Conservation (phyloP, 2,329 filamentous ascomycete genomes). For the Fusarium aywerte region DNA sequence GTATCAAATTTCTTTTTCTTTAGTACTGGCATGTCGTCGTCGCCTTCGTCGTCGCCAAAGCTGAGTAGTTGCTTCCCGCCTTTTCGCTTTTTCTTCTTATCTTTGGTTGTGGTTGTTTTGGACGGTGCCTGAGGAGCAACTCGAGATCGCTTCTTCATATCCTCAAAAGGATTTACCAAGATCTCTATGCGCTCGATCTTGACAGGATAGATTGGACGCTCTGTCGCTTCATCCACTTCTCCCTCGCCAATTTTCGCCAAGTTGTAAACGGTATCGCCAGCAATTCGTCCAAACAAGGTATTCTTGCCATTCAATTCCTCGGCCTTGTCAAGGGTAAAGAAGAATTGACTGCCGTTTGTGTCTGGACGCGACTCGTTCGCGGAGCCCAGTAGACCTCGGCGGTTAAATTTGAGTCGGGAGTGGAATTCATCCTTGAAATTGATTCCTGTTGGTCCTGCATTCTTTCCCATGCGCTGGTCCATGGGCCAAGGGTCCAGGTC, state of each 20-base stretch:
- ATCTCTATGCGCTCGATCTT: constrained; percentile 81
- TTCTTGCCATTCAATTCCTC: constrained; percentile 90
- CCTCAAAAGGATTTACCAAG: constrained; percentile 82
- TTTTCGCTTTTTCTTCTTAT: constrained; percentile 77
- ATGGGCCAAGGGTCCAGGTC: constrained; percentile 79
- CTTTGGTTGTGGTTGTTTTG: constrained; percentile 57
- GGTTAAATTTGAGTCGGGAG: constrained; percentile 90
- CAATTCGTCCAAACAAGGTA: constrained; percentile 91
- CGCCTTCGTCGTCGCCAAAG: constrained; percentile 77
- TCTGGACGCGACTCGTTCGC: constrained; percentile 83
- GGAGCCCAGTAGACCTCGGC: constrained; percentile 93
- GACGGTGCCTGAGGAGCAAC: constrained; percentile 61
- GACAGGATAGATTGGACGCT: constrained; percentile 86
- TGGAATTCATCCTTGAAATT: constrained; percentile 89
- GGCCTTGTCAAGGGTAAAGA: constrained; percentile 87
- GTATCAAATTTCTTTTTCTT: constrained; percentile 86
- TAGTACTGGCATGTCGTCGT: constrained; percentile 63
- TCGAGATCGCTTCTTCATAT: constrained; percentile 77
- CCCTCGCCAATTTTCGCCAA: constrained; percentile 91
- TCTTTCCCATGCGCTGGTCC: constrained; percentile 71
- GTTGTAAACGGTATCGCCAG: constrained; percentile 96
- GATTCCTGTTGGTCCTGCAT: constrained; percentile 68
- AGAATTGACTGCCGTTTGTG: constrained; percentile 96
- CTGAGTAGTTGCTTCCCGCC: constrained; percentile 80
- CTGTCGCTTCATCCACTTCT: constrained; percentile 80